A percentile compares a stretch with the other conserved stretches of the same genome.
These are phyloP conservation scores for Talaromyces sp. DNA, from an alignment of 2,329 filamentous ascomycete species.

Conservation along the genomic window DNA sequence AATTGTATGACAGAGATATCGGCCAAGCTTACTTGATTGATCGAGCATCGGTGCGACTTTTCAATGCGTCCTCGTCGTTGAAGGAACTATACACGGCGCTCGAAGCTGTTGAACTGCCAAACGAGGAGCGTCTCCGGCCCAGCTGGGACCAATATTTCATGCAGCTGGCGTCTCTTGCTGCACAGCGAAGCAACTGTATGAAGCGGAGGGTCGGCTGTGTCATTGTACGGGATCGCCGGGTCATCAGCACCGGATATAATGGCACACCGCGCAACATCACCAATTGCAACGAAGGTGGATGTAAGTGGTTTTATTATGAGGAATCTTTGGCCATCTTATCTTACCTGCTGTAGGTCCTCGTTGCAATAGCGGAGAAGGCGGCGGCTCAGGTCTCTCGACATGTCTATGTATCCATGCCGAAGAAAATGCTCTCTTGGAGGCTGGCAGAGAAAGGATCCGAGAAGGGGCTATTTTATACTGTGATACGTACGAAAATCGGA, in stretches of 20 bases:
- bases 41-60: constrained; percentile 73
- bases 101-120: constrained; percentile 66
- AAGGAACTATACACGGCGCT: constrained; percentile 67
- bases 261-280: constrained; percentile 83
- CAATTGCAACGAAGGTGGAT: constrained; percentile 93
- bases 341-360: constrained; percentile 45
- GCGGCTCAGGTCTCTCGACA: constrained; percentile 70
- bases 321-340: neutral
- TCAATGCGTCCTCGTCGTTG: constrained; percentile 74
- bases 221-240: constrained; percentile 74
- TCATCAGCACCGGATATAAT: constrained; percentile 95
- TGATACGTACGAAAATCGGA: constrained; percentile 55
- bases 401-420: constrained; percentile 97
- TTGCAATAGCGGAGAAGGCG: constrained; percentile 70
- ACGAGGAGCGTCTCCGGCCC: constrained; percentile 74
- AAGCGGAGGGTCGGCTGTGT: constrained; percentile 94
- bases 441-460: constrained; percentile 81
- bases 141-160: constrained; percentile 98
- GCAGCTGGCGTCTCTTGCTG: constrained; percentile 86
- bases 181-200: constrained; percentile 94
- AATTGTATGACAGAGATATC: constrained; percentile 62
- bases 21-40: constrained; percentile 73
- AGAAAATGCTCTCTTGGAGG: constrained; percentile 93
- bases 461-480: constrained; percentile 83
- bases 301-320: constrained; percentile 33